Evolutionary conservation across 1,139 yeast species (phyloP), one percentile per base, ranked within the genome.

Genomic region (Pichia sp.): DNA sequence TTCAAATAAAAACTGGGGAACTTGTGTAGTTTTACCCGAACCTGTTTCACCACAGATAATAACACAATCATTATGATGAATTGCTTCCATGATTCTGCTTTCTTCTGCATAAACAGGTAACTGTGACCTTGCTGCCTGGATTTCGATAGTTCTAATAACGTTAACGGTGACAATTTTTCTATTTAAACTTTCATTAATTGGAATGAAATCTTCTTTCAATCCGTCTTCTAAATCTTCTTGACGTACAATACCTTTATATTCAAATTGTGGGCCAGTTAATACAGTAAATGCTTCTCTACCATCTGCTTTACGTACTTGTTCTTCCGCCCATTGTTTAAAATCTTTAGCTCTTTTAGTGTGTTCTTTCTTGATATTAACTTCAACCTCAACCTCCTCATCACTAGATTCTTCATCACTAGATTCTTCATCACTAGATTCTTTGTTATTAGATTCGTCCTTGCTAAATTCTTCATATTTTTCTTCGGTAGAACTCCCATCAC

Each of bases 1-100:
- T 68, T 91, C 98, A 64, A 81, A 87, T 48, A 91, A 68, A 64
- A 84, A 83, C 65, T 84, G 89, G 5, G 90, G 87, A 30, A 84
- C 84, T 69, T 86, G 90, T 0, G 93, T 83, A 8, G 91, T 81
- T 66, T 84, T 83, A 73, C 95, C 93, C 1, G 91, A 85, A 64
- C 95, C 95, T 0, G 95, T 86, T 64, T 85, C 93, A 74, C 99
- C 99, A 72, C 98, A 93, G 36, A 95, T 77, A 18, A 95, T 85
- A 0, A 91, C 82, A 58, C 95, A 87, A 62, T 91, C 97, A 65
- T 93, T 88, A 64, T 93, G 95, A 64, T 87, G 88, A 49, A 95
- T 79, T 1, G 97, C 96, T 67, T 95, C 99, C 97, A 95, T 90
- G 48, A 95, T 87, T 53, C 82, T 75, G 64, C 89, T 96, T 64